These are phyloP conservation scores for Cutaneotrichosporon cyanovorans DNA, from an alignment of 1,284 basidiomycete genomes.

Conservation along the genomic window DNA sequence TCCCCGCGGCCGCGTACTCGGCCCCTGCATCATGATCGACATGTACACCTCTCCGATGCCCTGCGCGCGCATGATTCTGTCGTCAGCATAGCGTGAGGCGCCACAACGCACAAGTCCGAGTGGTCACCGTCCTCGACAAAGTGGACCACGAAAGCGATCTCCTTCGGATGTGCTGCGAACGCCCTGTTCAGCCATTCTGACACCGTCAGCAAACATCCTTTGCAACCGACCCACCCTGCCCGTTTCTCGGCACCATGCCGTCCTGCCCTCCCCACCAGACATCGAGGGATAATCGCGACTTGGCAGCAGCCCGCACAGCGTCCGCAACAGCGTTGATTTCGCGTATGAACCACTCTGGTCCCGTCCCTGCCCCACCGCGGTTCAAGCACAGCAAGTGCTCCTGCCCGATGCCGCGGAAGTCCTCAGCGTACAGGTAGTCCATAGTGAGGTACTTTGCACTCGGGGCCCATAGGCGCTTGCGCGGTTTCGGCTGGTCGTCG, in stretches of 20 bases:
- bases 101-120: slow-evolving; percentile 8
- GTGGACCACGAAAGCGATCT: slow-evolving; percentile 11
- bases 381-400: slow-evolving; percentile 43
- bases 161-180: slow-evolving; percentile 7
- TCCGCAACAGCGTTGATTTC: slow-evolving; percentile 21
- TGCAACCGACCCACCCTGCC: slow-evolving; percentile 8
- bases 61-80: slow-evolving; percentile 10
- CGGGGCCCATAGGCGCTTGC: slow-evolving; percentile 16
- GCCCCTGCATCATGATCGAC: slow-evolving; percentile 6
- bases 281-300: slow-evolving; percentile 4
- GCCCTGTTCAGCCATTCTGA: slow-evolving; percentile 19
- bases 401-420: slow-evolving; percentile 37
- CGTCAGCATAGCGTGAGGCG: background rate
- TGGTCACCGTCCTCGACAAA: slow-evolving; percentile 19
- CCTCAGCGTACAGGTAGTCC: slow-evolving; percentile 35
- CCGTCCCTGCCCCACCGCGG: slow-evolving; percentile 30
- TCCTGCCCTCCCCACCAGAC: slow-evolving; percentile 21
- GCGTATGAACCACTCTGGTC: slow-evolving; percentile 32
- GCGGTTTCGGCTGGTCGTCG: slow-evolving; percentile 4
- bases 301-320: background rate
- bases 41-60: slow-evolving; percentile 20
- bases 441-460: slow-evolving; percentile 22
- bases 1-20: background rate
- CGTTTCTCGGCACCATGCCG: slow-evolving; percentile 20
- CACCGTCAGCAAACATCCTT: background rate